phyloP scores from a whole-genome alignment of 2,329 filamentous ascomycete species.

The Boeremia exigua region DNA sequence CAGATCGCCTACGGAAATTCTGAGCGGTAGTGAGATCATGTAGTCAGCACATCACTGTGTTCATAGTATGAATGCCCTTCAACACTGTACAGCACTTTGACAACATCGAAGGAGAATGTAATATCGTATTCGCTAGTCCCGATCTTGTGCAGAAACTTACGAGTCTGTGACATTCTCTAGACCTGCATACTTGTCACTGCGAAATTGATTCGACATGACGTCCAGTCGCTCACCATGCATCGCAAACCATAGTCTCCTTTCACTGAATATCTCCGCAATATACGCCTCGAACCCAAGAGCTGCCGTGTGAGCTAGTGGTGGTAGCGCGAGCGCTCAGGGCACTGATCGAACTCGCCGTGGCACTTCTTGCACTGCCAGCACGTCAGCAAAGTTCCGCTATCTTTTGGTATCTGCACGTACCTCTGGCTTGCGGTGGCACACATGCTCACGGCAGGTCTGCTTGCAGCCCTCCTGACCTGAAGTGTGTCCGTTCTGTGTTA shows the following conservation, averaged over 20 bases:
- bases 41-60: no score
- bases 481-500: conserved; percentile 12
- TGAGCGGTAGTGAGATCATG: neutral
- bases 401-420: neutral
- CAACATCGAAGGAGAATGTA: no score
- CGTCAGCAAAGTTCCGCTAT: neutral
- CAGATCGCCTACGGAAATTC: neutral
- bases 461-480: conserved; percentile 14
- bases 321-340: conserved; percentile 7
- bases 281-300: neutral
- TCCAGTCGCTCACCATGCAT: neutral
- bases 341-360: conserved; percentile 11
- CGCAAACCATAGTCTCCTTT: neutral
- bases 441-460: conserved; percentile 16
- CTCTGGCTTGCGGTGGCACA: conserved; percentile 17
- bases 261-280: neutral
- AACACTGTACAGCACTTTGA: no score
- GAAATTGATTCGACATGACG: no score
- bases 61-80: no score
- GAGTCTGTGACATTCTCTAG: no score
- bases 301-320: neutral
- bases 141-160: no score
- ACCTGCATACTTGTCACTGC: no score
- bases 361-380: conserved; percentile 11
- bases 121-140: no score